phyloP scores from a whole-genome alignment of 2,329 filamentous ascomycete species.

The Neocucurbitaria cava region DNA sequence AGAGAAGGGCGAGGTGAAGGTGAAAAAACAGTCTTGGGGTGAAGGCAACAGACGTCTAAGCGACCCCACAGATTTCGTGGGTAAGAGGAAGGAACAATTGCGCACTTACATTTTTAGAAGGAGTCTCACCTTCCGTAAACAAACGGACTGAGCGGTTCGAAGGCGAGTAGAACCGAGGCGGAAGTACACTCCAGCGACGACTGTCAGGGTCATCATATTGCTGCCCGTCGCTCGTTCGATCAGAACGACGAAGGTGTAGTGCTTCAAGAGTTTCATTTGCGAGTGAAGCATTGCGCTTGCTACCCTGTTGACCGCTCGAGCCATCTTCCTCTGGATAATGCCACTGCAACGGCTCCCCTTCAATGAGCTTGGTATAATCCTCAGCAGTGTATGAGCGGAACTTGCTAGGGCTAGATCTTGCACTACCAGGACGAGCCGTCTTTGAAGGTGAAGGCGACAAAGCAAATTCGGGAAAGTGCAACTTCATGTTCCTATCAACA shows the following conservation, averaged over 20 bases:
- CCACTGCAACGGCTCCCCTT: slow-evolving; percentile 27
- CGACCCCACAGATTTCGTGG: slow-evolving; percentile 7
- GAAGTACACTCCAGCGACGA: slow-evolving; percentile 17
- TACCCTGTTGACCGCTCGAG: slow-evolving; percentile 7
- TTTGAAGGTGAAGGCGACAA: slow-evolving; percentile 18
- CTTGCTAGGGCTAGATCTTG: slow-evolving; percentile 31
- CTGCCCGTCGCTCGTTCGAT: slow-evolving; percentile 24
- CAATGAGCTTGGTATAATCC: slow-evolving; percentile 39
- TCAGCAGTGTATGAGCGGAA: slow-evolving; percentile 29
- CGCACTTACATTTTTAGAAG: slow-evolving; percentile 43
- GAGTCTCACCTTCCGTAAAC: slow-evolving; percentile 29
- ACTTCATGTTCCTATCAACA: slow-evolving; percentile 8
- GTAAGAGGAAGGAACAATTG: slow-evolving; percentile 18
- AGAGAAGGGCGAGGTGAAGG: slow-evolving; percentile 12
- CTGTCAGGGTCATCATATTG: slow-evolving; percentile 8
- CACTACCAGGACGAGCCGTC: slow-evolving; percentile 11
- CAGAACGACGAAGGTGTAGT: slow-evolving; percentile 13
- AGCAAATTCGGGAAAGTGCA: slow-evolving; percentile 23
- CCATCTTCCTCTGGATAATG: slow-evolving; percentile 16
- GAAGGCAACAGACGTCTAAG: slow-evolving; percentile 8
- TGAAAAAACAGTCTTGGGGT: background rate
- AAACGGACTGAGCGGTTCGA: slow-evolving; percentile 24
- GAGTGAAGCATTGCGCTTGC: slow-evolving; percentile 15
- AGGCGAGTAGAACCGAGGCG: slow-evolving; percentile 42
- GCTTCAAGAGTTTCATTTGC: slow-evolving; percentile 4